Percentiles rank a stretch among this genome's conserved stretches.
Conservation (phyloP, 768 basidiomycete genomes). For the Lactarius deliciosus region DNA sequence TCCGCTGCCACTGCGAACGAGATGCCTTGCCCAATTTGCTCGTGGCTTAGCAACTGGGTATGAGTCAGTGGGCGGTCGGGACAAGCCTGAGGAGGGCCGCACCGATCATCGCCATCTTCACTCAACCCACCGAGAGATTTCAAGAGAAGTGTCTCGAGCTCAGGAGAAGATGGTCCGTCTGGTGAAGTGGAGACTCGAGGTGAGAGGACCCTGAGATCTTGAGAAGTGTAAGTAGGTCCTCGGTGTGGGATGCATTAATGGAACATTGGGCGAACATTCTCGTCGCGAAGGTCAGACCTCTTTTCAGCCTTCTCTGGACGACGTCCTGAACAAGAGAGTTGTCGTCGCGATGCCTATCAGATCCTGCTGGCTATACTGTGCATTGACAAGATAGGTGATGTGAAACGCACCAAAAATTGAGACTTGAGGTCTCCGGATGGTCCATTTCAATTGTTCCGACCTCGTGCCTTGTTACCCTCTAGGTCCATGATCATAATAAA, state of each 20-base stretch:
- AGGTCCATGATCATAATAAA: slow-evolving; percentile 97
- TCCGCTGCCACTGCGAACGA: slow-evolving; percentile 84
- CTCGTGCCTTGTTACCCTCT: slow-evolving; percentile 71
- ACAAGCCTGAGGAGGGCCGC: slow-evolving; percentile 41
- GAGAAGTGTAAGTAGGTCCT: slow-evolving; percentile 82
- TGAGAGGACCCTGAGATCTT: slow-evolving; percentile 91
- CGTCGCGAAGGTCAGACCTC: slow-evolving; percentile 74
- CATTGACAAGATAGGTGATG: slow-evolving; percentile 4
- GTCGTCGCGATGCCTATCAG: slow-evolving; percentile 57
- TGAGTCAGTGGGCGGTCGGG: neutral
- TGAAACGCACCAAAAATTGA: slow-evolving; percentile 57
- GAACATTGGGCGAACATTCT: slow-evolving; percentile 58
- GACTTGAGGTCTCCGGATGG: slow-evolving; percentile 64
- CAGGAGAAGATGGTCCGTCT: slow-evolving; percentile 40
- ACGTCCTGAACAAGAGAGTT: slow-evolving; percentile 65
- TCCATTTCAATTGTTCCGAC: slow-evolving; percentile 59
- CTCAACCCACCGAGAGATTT: slow-evolving; percentile 39
- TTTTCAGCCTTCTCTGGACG: slow-evolving; percentile 75
- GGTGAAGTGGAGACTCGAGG: slow-evolving; percentile 81
- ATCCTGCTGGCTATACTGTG: slow-evolving; percentile 1
- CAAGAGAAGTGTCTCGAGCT: slow-evolving; percentile 29
- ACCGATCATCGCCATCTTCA: slow-evolving; percentile 45
- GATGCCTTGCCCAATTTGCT: slow-evolving; percentile 71
- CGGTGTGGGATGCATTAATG: neutral
- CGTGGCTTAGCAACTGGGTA: slow-evolving; percentile 42